These are phyloP conservation scores for Thielaviopsis populi DNA, from an alignment of 2,329 filamentous ascomycete genomes.

Conservation along the genomic window DNA sequence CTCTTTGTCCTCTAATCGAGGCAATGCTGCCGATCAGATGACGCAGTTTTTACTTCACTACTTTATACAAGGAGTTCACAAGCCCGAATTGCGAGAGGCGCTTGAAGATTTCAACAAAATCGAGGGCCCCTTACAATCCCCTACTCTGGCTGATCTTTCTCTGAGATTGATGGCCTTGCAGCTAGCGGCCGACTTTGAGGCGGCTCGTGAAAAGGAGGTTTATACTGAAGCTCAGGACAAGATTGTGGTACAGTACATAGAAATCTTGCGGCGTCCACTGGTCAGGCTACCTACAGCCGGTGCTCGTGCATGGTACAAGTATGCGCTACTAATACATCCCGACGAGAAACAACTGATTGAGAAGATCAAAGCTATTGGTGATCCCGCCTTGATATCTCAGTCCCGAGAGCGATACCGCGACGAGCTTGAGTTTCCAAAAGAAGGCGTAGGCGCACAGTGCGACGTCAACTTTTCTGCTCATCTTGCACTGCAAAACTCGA, in stretches of 20 bases:
- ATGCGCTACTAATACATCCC: conserved; percentile 27
- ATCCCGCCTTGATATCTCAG: conserved; percentile 36
- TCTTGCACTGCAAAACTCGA: conserved; percentile 69
- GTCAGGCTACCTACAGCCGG: conserved; percentile 10
- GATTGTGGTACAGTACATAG: conserved; percentile 9
- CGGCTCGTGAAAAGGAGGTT: conserved; percentile 33
- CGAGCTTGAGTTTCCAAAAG: conserved; percentile 61
- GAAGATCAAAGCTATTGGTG: conserved; percentile 31
- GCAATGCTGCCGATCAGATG: conserved; percentile 29
- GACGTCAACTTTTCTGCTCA: conserved; percentile 86
- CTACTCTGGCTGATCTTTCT: conserved; percentile 28
- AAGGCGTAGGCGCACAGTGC: conserved; percentile 66
- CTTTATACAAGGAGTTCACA: conserved; percentile 31
- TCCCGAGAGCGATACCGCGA: conserved; percentile 36
- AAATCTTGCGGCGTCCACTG: conserved; percentile 14
- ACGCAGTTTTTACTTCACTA: conserved; percentile 15
- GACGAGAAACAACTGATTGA: conserved; percentile 25
- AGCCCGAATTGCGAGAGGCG: conserved; percentile 30
- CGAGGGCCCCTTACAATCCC: background rate
- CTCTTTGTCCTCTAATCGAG: conserved; percentile 27
- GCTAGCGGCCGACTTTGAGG: conserved; percentile 40
- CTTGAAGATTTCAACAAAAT: conserved; percentile 25
- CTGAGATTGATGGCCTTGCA: conserved; percentile 40
- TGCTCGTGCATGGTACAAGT: conserved; percentile 17
- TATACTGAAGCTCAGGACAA: conserved; percentile 24